These are phyloP conservation scores for Venturia carpophila DNA, from an alignment of 2,329 filamentous ascomycete genomes.

Conservation along the genomic window DNA sequence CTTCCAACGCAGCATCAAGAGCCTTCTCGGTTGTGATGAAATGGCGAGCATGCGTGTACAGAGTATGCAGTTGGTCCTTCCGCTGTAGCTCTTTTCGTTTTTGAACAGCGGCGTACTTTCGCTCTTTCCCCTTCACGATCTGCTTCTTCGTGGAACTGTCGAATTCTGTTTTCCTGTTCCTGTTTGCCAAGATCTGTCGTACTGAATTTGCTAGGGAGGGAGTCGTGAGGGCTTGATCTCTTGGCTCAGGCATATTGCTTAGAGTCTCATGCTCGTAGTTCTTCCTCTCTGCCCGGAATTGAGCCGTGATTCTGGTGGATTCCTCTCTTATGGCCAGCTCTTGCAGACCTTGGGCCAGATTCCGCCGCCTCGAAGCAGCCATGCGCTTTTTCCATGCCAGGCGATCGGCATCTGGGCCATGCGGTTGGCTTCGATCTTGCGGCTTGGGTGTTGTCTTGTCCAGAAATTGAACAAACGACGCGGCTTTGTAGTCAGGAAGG, in stretches of 20 bases:
- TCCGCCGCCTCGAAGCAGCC: slow-evolving; percentile 61
- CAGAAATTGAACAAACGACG: slow-evolving; percentile 48
- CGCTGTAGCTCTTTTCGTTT: slow-evolving; percentile 51
- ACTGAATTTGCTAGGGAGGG: slow-evolving; percentile 15
- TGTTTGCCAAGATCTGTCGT: slow-evolving; percentile 9
- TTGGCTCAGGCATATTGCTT: background rate
- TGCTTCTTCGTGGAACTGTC: slow-evolving; percentile 41
- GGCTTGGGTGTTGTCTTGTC: slow-evolving; percentile 48
- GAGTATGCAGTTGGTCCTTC: slow-evolving; percentile 66
- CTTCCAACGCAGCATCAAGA: slow-evolving; percentile 64
- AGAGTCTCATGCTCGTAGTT: slow-evolving; percentile 5
- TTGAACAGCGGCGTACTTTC: slow-evolving; percentile 30
- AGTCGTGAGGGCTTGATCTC: slow-evolving; percentile 15
- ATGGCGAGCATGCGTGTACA: slow-evolving; percentile 79
- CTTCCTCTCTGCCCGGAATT: background rate
- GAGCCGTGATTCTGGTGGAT: background rate
- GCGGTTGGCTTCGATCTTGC: slow-evolving; percentile 34
- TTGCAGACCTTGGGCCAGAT: slow-evolving; percentile 62
- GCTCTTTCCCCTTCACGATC: slow-evolving; percentile 22
- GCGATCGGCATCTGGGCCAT: slow-evolving; percentile 40
- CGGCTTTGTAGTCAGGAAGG: slow-evolving; percentile 47
- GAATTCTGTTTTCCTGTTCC: slow-evolving; percentile 25
- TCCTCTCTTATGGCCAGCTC: slow-evolving; percentile 51
- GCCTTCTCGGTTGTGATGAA: slow-evolving; percentile 82
- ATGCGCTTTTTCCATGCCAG: slow-evolving; percentile 63